A percentile compares a stretch with the other conserved stretches of the same genome.
phyloP scores from a whole-genome alignment of 2,329 filamentous ascomycete genomes.

The Alternaria rosae region DNA sequence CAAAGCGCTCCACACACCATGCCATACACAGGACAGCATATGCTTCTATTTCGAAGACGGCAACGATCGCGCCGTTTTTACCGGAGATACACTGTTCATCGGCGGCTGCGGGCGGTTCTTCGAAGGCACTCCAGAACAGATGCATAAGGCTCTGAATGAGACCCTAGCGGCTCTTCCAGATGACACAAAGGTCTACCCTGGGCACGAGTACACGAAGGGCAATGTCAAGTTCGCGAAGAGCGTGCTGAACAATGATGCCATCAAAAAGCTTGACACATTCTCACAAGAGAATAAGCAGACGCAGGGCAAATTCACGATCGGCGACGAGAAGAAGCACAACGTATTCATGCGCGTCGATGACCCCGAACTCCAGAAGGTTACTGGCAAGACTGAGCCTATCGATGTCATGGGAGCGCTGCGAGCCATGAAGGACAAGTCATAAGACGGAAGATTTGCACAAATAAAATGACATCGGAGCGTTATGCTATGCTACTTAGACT shows the following conservation, averaged over 20 bases:
- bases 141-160: constrained; percentile 92
- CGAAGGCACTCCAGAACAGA: constrained; percentile 82
- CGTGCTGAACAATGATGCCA: constrained; percentile 73
- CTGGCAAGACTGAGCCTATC: constrained; percentile 79
- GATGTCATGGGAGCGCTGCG: constrained; percentile 86
- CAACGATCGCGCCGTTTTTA: constrained; percentile 82
- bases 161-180: constrained; percentile 81
- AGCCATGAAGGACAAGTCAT: constrained; percentile 80
- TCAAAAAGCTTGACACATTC: constrained; percentile 79
- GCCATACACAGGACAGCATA: constrained; percentile 98
- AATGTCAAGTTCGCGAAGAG: constrained; percentile 89
- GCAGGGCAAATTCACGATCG: constrained; percentile 95
- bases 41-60: constrained; percentile 92
- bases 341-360: constrained; percentile 96
- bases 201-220: constrained; percentile 97
- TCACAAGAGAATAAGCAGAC: constrained; percentile 84
- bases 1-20: constrained; percentile 91
- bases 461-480: neutral
- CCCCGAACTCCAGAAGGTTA: constrained; percentile 81
- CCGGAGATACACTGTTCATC: constrained; percentile 95
- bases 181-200: constrained; percentile 91
- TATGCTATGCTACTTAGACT: neutral
- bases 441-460: constrained; percentile 3
- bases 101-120: constrained; percentile 96
- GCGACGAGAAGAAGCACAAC: constrained; percentile 96